Base-by-base conservation (phyloP, 352 stramenopile species). In the Pythium biforme region DNA sequence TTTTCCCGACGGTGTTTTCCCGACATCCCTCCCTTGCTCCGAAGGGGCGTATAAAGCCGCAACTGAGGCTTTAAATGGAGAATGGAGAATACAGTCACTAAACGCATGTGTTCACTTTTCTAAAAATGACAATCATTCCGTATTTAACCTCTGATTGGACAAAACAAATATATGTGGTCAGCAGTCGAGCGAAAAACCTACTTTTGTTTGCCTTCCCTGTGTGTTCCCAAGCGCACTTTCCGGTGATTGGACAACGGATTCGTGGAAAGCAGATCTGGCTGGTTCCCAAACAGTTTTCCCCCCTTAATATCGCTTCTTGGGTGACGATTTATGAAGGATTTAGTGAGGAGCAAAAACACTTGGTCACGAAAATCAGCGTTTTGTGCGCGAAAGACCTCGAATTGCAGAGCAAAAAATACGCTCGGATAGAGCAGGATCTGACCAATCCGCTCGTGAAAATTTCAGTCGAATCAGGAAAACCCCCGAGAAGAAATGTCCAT, bases 1-100 rank as follows among this genome's bases (percentile, higher is more conserved):
- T 49, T 68, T 68, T 33, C 41, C 41, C 3, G n/a, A 68, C 17
- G 51, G 52, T 11, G 20, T 46, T 19, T 68, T 62, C 20, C 60
- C 60, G 0, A n/a, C 29, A 12, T 41, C 60, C 14, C 19, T 68
- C 6, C 5, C 4, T 1, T 68, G 60, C 22, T 62, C 52, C 12
- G 60, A 68, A 9, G 26, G 25, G 3, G 60, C 60, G 0, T 68
- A 62, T 49, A 34, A 31, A 5, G 29, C 19, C 19, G 48, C 27
- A 15, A 43, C 27, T 19, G 48, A 40, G 4, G 48, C 27, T 17
- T 19, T 41, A 55, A 55, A 41, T 19, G 7, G 17, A n/a, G 7
- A 43, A 43, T 43, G 4, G 37, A 43, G 4, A 19, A 11, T n/a
- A n/a, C n/a, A n/a, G n/a, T n/a, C n/a, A n/a, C 37, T 43, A 43